These are phyloP conservation scores for Geotrichum phurueaensis DNA, from an alignment of 1,139 yeast species.

Conservation along the genomic window DNA sequence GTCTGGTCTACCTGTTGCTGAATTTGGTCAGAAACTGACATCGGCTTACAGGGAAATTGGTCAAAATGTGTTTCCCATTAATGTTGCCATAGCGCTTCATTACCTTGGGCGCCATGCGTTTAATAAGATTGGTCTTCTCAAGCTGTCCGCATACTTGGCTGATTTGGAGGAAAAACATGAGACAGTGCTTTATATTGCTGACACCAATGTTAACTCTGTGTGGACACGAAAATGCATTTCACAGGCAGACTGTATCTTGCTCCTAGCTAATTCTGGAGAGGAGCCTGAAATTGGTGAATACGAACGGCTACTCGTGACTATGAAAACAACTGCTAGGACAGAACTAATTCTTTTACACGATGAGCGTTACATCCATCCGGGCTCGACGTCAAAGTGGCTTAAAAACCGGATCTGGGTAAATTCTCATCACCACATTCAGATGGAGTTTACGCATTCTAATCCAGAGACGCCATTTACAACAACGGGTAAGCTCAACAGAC, in stretches of 20 bases:
- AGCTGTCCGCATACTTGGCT: constrained; percentile 82
- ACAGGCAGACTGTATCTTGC: constrained; percentile 79
- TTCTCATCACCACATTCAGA: constrained; percentile 81
- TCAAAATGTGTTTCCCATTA: constrained; percentile 66
- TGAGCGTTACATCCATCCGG: constrained; percentile 75
- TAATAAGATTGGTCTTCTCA: constrained; percentile 77
- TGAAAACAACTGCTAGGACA: constrained; percentile 81
- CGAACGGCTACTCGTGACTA: constrained; percentile 66
- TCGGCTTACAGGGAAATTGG: constrained; percentile 68
- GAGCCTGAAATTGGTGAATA: constrained; percentile 77
- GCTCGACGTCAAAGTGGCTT: constrained; percentile 80
- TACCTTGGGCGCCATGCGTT: constrained; percentile 91
- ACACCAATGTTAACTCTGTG: constrained; percentile 70
- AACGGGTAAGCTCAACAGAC: constrained; percentile 23
- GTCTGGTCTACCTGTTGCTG: constrained; percentile 73
- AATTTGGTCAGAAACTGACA: constrained; percentile 70
- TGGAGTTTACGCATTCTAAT: constrained; percentile 22
- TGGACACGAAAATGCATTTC: constrained; percentile 94
- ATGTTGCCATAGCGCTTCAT: constrained; percentile 72
- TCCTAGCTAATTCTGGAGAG: constrained; percentile 45
- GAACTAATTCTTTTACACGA: constrained; percentile 82
- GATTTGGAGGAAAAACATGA: constrained; percentile 86
- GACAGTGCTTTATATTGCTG: constrained; percentile 82
- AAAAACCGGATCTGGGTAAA: constrained; percentile 85
- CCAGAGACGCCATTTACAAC: constrained; percentile 2